A percentile compares a stretch with the other conserved stretches of the same genome.
phyloP scores from a whole-genome alignment of 2,329 filamentous ascomycete species.

The Diaporthe ilicicola region DNA sequence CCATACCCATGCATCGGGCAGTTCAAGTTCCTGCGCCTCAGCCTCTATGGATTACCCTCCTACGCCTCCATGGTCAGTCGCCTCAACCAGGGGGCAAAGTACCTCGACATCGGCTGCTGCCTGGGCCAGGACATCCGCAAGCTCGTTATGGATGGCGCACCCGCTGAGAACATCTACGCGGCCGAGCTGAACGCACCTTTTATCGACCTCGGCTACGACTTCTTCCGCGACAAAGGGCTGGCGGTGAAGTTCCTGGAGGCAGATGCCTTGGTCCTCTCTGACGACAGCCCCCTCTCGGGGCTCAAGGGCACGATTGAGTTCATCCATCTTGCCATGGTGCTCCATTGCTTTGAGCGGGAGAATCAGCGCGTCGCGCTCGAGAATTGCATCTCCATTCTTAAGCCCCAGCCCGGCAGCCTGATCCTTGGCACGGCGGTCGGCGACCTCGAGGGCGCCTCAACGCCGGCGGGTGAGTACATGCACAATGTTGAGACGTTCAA shows the following conservation, averaged over 20 bases:
- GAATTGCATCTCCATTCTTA: conserved; percentile 39
- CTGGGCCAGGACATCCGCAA: conserved; percentile 55
- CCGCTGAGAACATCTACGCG: conserved; percentile 47
- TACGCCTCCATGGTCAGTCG: conserved; percentile 43
- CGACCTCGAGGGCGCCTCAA: conserved; percentile 23
- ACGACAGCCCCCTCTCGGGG: conserved; percentile 29
- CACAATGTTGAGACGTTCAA: conserved; percentile 34
- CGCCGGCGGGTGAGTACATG: conserved; percentile 1
- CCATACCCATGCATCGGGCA: conserved; percentile 49
- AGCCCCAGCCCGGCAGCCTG: conserved; percentile 27
- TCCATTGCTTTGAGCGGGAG: conserved; percentile 43
- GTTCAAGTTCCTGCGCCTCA: conserved; percentile 50
- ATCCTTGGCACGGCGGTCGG: conserved; percentile 32
- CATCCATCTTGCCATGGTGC: conserved; percentile 43
- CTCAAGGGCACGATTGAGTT: conserved; percentile 40
- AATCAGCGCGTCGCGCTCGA: conserved; percentile 39
- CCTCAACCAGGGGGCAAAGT: conserved; percentile 38
- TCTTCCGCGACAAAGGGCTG: conserved; percentile 43
- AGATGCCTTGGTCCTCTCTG: conserved; percentile 38
- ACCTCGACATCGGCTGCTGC: conserved; percentile 55
- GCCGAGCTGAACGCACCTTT: conserved; percentile 47
- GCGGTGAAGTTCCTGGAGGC: conserved; percentile 37
- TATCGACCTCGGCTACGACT: conserved; percentile 44
- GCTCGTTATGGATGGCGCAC: conserved; percentile 49
- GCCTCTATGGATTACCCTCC: conserved; percentile 41